Percentiles rank a stretch among this genome's conserved stretches.
These are phyloP conservation scores for Dactylellina haptotyla DNA, from an alignment of 2,329 filamentous ascomycete genomes.

Conservation along the genomic window DNA sequence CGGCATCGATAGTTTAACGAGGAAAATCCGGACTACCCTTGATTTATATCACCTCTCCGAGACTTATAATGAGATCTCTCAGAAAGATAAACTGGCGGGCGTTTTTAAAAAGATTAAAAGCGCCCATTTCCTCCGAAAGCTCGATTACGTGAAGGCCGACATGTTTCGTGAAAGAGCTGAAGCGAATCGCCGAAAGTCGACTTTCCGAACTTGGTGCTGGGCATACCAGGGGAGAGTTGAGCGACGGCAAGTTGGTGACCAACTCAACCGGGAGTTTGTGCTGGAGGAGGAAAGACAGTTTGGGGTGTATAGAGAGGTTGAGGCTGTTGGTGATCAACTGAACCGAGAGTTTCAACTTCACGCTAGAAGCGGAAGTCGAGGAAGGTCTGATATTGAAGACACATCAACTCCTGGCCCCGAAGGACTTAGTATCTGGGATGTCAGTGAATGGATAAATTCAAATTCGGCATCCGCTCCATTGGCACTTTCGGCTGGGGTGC, in stretches of 20 bases:
- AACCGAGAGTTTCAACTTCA: slow-evolving; percentile 17
- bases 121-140: slow-evolving; percentile 33
- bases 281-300: slow-evolving; percentile 32
- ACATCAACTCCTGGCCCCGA: slow-evolving; percentile 31
- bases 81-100: slow-evolving; percentile 32
- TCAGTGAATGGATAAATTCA: slow-evolving; percentile 52
- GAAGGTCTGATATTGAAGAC: slow-evolving; percentile 22
- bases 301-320: slow-evolving; percentile 12
- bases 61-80: slow-evolving; percentile 50
- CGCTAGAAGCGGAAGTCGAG: background rate
- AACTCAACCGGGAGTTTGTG: slow-evolving; percentile 39
- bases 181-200: slow-evolving; percentile 28
- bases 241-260: slow-evolving; percentile 34
- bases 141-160: slow-evolving; percentile 40
- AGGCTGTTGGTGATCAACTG: slow-evolving; percentile 28
- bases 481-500: background rate
- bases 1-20: slow-evolving; percentile 10
- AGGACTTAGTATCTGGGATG: slow-evolving; percentile 45
- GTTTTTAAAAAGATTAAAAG: slow-evolving; percentile 41
- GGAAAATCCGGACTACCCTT: slow-evolving; percentile 29
- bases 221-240: slow-evolving; percentile 24
- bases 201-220: slow-evolving; percentile 39
- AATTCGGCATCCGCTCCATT: slow-evolving; percentile 27
- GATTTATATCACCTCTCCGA: slow-evolving; percentile 46
- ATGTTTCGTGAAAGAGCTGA: slow-evolving; percentile 44